A percentile compares a stretch with the other conserved stretches of the same genome.
Conservation (phyloP, 2,329 filamentous ascomycete species). For the Microcyclosporella mali region DNA sequence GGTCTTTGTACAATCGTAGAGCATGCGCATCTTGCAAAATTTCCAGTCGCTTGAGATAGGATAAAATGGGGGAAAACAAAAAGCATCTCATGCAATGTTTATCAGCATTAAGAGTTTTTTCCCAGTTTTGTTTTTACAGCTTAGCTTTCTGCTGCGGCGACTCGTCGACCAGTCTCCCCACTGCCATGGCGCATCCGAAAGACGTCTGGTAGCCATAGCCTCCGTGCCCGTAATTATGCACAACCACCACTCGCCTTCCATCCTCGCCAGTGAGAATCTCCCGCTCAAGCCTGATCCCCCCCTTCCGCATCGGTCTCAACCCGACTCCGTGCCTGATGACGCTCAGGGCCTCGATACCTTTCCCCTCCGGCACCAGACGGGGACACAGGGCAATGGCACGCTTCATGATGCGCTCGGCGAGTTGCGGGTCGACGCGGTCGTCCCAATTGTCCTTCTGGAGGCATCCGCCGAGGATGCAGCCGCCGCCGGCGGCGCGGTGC, state of each 20-base stretch:
- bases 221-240: slow-evolving; percentile 75
- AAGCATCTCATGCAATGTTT: no score
- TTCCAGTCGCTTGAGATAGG: no score
- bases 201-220: slow-evolving; percentile 64
- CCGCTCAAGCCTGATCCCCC: slow-evolving; percentile 69
- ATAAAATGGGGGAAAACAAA: no score
- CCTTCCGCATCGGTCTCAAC: slow-evolving; percentile 65
- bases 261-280: slow-evolving; percentile 53
- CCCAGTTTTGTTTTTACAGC: slow-evolving; percentile 20
- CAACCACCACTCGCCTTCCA: slow-evolving; percentile 49
- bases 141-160: slow-evolving; percentile 23
- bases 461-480: slow-evolving; percentile 79
- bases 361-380: slow-evolving; percentile 52
- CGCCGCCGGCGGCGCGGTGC: slow-evolving; percentile 71
- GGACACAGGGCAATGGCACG: slow-evolving; percentile 62
- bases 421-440: slow-evolving; percentile 66
- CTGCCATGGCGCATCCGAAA: slow-evolving; percentile 40
- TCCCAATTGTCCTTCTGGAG: slow-evolving; percentile 78
- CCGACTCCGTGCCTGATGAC: slow-evolving; percentile 79
- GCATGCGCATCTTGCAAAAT: no score
- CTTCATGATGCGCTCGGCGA: slow-evolving; percentile 79
- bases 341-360: slow-evolving; percentile 66
- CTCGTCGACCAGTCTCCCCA: slow-evolving; percentile 36
- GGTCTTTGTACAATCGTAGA: no score
- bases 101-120: no score